Conservation (phyloP, 495 filamentous ascomycete species). For the Chaetomidium leptoderma region DNA sequence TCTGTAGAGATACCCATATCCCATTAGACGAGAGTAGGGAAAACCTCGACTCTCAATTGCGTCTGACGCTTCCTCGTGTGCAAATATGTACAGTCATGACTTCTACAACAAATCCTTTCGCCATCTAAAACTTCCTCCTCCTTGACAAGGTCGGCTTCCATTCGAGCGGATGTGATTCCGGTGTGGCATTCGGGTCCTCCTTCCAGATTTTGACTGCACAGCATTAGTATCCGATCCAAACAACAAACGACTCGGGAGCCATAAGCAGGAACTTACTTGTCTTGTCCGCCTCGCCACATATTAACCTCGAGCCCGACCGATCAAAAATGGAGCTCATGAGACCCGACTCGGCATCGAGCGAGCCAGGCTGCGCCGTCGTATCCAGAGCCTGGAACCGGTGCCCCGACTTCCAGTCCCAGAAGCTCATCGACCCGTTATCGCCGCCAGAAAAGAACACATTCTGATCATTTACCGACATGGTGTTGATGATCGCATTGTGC, state of each 20-base stretch:
- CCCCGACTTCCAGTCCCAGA: constrained; percentile 99
- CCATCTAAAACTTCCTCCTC: constrained; percentile 37
- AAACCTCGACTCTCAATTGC: not conserved
- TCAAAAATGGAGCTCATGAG: constrained; percentile 93
- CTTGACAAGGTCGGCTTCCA: constrained; percentile 81
- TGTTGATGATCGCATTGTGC: constrained; percentile 94
- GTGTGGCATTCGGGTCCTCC: constrained; percentile 81
- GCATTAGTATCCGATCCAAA: constrained; percentile 21
- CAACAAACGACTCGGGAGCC: not conserved
- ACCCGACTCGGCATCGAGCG: constrained; percentile 87
- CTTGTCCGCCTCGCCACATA: constrained; percentile 95
- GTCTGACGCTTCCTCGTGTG: not conserved
- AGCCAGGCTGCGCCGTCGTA: constrained; percentile 89
- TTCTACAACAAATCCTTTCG: not conserved
- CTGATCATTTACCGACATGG: constrained; percentile 86
- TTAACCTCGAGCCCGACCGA: constrained; percentile 77
- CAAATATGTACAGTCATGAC: not conserved
- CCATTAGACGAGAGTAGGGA: not conserved
- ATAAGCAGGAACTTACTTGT: constrained; percentile 53
- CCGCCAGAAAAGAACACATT: constrained; percentile 93
- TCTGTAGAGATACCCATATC: constrained; percentile 27
- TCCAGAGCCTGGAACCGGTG: constrained; percentile 83
- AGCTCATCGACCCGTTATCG: constrained; percentile 93
- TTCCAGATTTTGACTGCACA: constrained; percentile 86
- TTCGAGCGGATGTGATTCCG: constrained; percentile 84